phyloP scores from a whole-genome alignment of 495 filamentous ascomycete genomes.

The Pyrenopolyporus hunteri region DNA sequence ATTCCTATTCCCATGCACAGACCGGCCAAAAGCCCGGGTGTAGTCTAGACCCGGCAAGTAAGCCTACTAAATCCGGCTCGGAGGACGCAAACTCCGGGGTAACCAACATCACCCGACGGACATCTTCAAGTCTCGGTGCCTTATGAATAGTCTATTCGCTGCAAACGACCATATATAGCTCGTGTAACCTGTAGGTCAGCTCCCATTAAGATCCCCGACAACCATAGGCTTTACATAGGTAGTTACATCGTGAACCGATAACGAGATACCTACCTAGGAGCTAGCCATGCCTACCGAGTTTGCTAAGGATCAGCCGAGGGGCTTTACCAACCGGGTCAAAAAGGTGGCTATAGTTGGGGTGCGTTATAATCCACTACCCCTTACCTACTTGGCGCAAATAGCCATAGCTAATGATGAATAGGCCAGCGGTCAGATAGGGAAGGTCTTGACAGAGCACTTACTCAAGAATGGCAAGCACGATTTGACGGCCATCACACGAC shows the following conservation, averaged over 20 bases:
- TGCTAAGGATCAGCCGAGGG: slow-evolving; percentile 2
- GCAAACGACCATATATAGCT: neutral
- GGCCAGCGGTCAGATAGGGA: slow-evolving; percentile 60
- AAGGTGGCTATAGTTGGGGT: slow-evolving; percentile 54
- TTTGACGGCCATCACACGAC: slow-evolving; percentile 52
- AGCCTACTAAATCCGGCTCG: neutral
- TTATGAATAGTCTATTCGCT: neutral
- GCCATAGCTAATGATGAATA: slow-evolving; percentile 26
- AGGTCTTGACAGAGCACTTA: slow-evolving; percentile 51
- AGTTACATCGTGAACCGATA: neutral
- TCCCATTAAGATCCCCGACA: neutral
- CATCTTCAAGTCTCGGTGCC: neutral
- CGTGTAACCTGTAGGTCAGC: neutral
- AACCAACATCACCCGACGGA: neutral
- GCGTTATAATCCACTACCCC: slow-evolving; percentile 20
- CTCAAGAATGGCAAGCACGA: slow-evolving; percentile 50
- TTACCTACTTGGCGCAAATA: neutral
- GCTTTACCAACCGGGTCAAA: slow-evolving; percentile 44
- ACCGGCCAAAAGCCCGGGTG: neutral
- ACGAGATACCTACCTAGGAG: slow-evolving; percentile 39
- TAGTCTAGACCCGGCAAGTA: neutral
- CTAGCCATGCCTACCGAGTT: slow-evolving; percentile 29
- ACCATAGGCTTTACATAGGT: neutral
- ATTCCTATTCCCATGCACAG: neutral
- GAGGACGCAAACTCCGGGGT: neutral